phyloP scores from a whole-genome alignment of 1,139 yeast species.

The Pneumocystis wakefieldiae region DNA sequence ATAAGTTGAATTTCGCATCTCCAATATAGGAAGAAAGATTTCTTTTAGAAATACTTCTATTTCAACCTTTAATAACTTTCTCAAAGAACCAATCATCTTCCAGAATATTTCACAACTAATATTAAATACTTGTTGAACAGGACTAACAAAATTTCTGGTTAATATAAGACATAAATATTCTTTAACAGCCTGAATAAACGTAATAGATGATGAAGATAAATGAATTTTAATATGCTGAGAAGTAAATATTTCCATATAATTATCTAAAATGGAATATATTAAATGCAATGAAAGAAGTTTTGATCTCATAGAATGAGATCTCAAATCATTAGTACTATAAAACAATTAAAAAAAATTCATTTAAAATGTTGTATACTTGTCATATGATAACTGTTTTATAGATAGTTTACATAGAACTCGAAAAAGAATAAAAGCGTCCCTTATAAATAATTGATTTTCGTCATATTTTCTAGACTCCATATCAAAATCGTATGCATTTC shows the following conservation, averaged over 20 bases:
- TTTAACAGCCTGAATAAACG: conserved; percentile 65
- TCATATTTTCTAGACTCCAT: conserved; percentile 22
- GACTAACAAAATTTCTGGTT: conserved; percentile 85
- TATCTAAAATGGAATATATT: conserved; percentile 69
- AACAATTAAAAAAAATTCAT: neutral
- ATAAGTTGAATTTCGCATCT: conserved; percentile 75
- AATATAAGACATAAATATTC: conserved; percentile 71
- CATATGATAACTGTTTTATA: conserved; percentile 55
- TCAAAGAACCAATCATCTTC: conserved; percentile 65
- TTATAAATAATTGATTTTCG: conserved; percentile 55
- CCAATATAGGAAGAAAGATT: conserved; percentile 86
- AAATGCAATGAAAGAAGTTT: conserved; percentile 78
- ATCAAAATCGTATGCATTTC: conserved; percentile 5
- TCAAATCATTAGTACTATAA: conserved; percentile 46
- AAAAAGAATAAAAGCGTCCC: conserved; percentile 84
- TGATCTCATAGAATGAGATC: conserved; percentile 83
- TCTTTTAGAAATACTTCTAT: conserved; percentile 88
- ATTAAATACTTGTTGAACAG: conserved; percentile 83
- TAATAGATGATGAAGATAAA: conserved; percentile 32
- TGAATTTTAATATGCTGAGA: conserved; percentile 50
- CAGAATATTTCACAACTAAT: conserved; percentile 85
- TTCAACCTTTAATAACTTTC: conserved; percentile 79
- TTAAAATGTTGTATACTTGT: conserved; percentile 2
- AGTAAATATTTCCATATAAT: conserved; percentile 66
- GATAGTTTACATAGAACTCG: conserved; percentile 91